phyloP scores from a whole-genome alignment of 176 grass and related monocot genomes.

The Juncus inflexus region DNA sequence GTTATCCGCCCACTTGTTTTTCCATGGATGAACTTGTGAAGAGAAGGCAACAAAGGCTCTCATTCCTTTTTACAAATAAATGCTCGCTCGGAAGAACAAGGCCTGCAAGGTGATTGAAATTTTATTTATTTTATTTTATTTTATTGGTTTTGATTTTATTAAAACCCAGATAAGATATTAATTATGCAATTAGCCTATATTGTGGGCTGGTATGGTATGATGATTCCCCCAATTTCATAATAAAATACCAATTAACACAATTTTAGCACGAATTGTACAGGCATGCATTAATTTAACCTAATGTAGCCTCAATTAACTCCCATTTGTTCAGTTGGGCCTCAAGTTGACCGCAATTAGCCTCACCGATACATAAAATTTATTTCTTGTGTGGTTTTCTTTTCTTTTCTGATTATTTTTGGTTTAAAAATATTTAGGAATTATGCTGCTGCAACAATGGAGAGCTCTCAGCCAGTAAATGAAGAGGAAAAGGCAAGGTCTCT shows the following conservation, averaged over 20 bases:
- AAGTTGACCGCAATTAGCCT: slow-evolving; percentile 1
- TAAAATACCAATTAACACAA: too few relatives aligned
- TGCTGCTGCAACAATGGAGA: slow-evolving; percentile 66
- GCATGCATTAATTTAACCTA: background rate
- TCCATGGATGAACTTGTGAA: slow-evolving; percentile 59
- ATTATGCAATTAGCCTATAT: background rate
- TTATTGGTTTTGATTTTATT: background rate
- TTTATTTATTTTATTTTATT: slow-evolving; percentile 14
- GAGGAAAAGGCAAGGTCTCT: slow-evolving; percentile 61
- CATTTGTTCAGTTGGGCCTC: background rate
- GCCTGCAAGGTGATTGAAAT: slow-evolving; percentile 38
- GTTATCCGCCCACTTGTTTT: slow-evolving; percentile 58
- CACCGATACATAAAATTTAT: background rate
- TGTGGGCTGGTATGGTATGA: too few relatives aligned
- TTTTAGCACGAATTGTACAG: too few relatives aligned
- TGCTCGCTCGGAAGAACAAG: slow-evolving; percentile 34
- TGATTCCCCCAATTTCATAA: too few relatives aligned
- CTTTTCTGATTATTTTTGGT: slow-evolving; percentile 25
- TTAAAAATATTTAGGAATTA: slow-evolving; percentile 46
- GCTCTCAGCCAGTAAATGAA: slow-evolving; percentile 50
- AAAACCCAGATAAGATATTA: background rate
- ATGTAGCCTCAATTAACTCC: background rate
- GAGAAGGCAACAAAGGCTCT: slow-evolving; percentile 53
- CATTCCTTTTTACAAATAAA: slow-evolving; percentile 31
- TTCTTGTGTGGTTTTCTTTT: background rate